A percentile compares a stretch with the other conserved stretches of the same genome.
Conservation (phyloP, 306 rosid genomes). For the Rosa rugosa region DNA sequence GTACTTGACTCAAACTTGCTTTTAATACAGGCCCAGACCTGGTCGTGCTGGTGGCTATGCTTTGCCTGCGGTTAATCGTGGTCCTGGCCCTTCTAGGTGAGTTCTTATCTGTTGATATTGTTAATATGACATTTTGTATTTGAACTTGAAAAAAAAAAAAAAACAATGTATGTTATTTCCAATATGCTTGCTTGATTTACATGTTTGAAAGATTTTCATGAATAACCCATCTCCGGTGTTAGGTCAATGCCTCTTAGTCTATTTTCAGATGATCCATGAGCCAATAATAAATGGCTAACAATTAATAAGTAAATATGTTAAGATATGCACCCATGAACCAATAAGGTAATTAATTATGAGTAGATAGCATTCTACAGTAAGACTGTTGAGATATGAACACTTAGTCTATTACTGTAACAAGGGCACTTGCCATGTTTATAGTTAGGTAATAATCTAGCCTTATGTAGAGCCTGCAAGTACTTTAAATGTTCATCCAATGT, state of each 20-base stretch:
- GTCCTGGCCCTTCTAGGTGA: conserved; percentile 55
- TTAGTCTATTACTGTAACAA: background rate
- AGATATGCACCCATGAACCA: background rate
- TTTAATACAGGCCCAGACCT: conserved; percentile 55
- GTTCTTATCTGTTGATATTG: conserved; percentile 13
- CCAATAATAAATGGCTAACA: background rate
- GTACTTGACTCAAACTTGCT: conserved; percentile 22
- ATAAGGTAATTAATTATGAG: background rate
- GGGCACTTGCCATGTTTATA: background rate
- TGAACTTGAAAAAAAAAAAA: background rate
- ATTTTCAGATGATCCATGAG: background rate
- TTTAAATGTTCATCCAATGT: background rate
- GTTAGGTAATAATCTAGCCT: background rate
- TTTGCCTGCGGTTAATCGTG: conserved; percentile 41
- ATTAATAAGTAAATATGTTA: background rate
- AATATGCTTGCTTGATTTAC: background rate
- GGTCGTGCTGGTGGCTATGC: conserved; percentile 48
- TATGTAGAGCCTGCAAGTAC: background rate
- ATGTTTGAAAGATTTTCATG: background rate
- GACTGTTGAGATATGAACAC: background rate
- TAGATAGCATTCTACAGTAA: background rate
- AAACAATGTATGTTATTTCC: background rate
- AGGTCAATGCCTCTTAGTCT: background rate
- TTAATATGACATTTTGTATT: background rate
- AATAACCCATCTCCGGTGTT: background rate